A percentile compares a stretch with the other conserved stretches of the same genome.
Evolutionary conservation across 495 filamentous ascomycete species (phyloP).

Genomic region (Friedmanniomyces endolithicus): DNA sequence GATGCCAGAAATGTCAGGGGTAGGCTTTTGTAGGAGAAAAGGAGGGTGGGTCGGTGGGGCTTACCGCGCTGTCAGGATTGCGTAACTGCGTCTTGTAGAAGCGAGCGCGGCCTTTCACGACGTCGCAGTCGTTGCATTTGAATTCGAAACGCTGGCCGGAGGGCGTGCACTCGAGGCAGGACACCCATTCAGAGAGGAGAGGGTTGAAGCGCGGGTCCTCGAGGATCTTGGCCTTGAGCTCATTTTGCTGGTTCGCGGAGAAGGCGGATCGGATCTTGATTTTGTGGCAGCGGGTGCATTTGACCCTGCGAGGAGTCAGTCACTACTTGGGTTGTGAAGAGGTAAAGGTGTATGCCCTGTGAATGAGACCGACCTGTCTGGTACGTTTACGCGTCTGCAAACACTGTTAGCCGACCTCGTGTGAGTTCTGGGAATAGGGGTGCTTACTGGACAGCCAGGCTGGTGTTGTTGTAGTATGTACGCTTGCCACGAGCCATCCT

Average conservation of each 20-base stretch:
- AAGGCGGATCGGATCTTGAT: conserved; percentile 6
- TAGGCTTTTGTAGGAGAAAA: background rate
- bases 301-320: background rate
- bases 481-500: background rate
- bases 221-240: conserved; percentile 1
- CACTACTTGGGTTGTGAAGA: too few relatives aligned
- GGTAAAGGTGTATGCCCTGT: background rate
- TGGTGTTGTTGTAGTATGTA: background rate
- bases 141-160: conserved; percentile 3
- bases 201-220: background rate
- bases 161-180: conserved; percentile 8
- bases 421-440: background rate
- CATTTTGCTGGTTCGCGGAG: background rate
- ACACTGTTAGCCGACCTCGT: background rate
- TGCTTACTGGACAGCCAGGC: background rate
- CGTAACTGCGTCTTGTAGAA: conserved; percentile 16
- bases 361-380: background rate
- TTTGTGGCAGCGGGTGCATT: conserved; percentile 10
- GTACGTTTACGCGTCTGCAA: background rate
- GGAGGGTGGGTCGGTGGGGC: background rate
- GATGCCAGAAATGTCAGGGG: background rate
- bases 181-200: background rate
- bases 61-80: conserved; percentile 8
- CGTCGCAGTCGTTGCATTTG: conserved; percentile 9
- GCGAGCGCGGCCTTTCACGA: background rate